These are phyloP conservation scores for Pichia sp. DNA, from an alignment of 1,139 yeast genomes.

Conservation along the genomic window DNA sequence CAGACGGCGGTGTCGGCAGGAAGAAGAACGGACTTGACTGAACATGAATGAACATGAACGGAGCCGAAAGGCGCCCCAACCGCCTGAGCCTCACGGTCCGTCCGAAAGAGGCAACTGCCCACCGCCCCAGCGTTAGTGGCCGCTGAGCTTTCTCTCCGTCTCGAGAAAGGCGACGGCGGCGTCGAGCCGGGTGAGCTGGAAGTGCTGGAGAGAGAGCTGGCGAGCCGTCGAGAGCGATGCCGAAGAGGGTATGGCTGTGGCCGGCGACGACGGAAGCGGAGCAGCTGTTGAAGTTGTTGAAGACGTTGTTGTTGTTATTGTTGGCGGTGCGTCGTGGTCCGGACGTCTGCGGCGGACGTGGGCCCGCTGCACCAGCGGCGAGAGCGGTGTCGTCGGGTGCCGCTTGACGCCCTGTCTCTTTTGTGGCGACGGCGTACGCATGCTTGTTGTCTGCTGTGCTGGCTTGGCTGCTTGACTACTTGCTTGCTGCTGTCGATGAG, in stretches of 20 bases:
- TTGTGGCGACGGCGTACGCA: conserved; percentile 9
- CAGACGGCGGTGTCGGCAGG: no score
- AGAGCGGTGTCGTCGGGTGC: conserved; percentile 29
- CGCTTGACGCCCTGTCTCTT: conserved; percentile 18
- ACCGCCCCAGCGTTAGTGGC: neutral
- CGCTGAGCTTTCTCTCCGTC: neutral
- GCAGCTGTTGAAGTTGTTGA: neutral
- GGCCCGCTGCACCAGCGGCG: conserved; percentile 16
- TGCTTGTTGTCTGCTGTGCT: neutral
- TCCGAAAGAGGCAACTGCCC: neutral
- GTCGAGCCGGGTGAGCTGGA: conserved; percentile 1
- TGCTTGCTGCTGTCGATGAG: no score
- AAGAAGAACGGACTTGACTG: no score
- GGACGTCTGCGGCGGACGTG: conserved; percentile 1
- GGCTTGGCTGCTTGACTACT: no score
- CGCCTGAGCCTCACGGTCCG: neutral
- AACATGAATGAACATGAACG: neutral
- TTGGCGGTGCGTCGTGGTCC: neutral
- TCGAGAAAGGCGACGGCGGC: conserved; percentile 1
- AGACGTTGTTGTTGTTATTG: neutral
- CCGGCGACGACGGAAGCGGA: neutral
- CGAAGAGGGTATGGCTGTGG: neutral
- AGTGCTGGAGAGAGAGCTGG: conserved; percentile 4
- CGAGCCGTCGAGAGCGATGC: neutral
- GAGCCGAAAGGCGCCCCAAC: no score